These are phyloP conservation scores for Neofusicoccum ribis DNA, from an alignment of 2,329 filamentous ascomycete genomes.

Conservation along the genomic window DNA sequence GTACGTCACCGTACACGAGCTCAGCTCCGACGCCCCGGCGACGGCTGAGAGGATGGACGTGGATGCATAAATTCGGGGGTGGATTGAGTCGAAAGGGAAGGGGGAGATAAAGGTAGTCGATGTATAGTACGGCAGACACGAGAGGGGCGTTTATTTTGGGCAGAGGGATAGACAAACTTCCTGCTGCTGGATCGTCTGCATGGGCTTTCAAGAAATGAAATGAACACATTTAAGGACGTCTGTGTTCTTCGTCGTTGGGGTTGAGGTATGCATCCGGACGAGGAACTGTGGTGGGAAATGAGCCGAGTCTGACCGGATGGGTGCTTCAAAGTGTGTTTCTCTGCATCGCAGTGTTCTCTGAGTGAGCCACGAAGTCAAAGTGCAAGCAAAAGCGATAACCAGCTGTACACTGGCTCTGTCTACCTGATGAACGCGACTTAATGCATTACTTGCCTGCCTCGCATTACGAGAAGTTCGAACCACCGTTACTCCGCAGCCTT, in stretches of 20 bases:
- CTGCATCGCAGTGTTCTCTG: too few relatives aligned
- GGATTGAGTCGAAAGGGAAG: not conserved
- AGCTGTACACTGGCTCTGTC: too few relatives aligned
- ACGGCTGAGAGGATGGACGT: constrained; percentile 67
- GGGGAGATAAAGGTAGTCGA: not conserved
- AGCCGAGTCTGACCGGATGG: too few relatives aligned
- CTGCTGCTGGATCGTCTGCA: not conserved
- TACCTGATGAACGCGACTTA: too few relatives aligned
- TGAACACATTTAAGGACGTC: constrained; percentile 2
- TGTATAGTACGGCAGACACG: not conserved
- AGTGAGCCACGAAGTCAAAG: too few relatives aligned
- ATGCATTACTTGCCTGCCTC: too few relatives aligned
- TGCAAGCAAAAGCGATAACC: too few relatives aligned
- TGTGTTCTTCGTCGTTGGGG: not conserved
- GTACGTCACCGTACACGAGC: constrained; percentile 88
- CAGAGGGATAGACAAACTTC: not conserved
- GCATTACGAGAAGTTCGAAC: too few relatives aligned
- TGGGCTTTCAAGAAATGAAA: not conserved
- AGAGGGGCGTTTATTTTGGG: not conserved
- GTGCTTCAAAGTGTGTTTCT: too few relatives aligned
- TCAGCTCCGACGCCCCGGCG: constrained; percentile 65
- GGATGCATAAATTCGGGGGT: constrained; percentile 41
- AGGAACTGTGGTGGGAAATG: too few relatives aligned
- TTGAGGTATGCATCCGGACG: not conserved
- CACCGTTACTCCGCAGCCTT: too few relatives aligned